Conservation (phyloP, 192 early-diverging fungal genomes). For the Gryganskiella cystojenkinii region DNA sequence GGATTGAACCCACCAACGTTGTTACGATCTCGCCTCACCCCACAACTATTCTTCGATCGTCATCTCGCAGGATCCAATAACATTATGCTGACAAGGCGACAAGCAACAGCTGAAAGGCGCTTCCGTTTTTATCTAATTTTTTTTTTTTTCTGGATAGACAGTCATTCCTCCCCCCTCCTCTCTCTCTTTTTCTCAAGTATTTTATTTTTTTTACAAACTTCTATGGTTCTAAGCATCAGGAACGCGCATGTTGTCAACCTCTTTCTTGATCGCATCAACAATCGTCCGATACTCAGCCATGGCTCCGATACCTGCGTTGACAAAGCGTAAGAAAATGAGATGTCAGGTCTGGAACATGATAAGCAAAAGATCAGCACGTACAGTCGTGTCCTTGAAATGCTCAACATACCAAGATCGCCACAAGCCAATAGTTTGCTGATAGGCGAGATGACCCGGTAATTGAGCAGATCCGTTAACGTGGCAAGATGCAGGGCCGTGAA, state of each 20-base stretch:
- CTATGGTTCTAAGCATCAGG: background rate
- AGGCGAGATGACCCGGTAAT: slow-evolving; percentile 78
- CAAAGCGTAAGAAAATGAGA: background rate
- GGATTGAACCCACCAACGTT: too few species aligned
- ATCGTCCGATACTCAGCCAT: slow-evolving; percentile 87
- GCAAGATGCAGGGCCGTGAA: slow-evolving; percentile 80
- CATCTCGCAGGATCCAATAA: too few species aligned
- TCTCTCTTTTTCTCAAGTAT: background rate
- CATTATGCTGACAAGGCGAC: too few species aligned
- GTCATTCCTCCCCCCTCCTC: background rate
- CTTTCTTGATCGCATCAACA: slow-evolving; percentile 52
- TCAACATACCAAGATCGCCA: slow-evolving; percentile 83
- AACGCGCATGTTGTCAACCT: slow-evolving; percentile 7
- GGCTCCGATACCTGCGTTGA: slow-evolving; percentile 74
- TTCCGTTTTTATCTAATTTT: background rate
- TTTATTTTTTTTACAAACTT: background rate
- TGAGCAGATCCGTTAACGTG: slow-evolving; percentile 60
- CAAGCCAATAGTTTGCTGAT: slow-evolving; percentile 90
- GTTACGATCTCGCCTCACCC: too few species aligned
- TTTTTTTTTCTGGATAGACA: background rate
- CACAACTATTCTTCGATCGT: too few species aligned
- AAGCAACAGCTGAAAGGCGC: too few species aligned
- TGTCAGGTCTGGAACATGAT: too few species aligned
- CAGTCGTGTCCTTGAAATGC: too few species aligned
- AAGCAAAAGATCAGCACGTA: too few species aligned